Conservation (phyloP, 2,329 filamentous ascomycete species). For the Cladophialophora exuberans region DNA sequence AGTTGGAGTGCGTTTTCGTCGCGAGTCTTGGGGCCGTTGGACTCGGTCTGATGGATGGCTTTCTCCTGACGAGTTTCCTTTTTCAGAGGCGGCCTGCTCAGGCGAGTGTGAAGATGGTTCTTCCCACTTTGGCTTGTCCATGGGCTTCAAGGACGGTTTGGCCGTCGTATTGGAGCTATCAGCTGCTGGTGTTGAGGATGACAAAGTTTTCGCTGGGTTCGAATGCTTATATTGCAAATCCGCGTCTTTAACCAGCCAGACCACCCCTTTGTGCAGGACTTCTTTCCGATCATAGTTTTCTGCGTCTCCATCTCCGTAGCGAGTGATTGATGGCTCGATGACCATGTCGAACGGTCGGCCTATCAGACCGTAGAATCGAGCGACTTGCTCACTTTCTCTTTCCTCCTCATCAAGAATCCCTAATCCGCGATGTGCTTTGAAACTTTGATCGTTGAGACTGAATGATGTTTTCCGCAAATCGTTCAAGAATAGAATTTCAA, state of each 20-base stretch:
- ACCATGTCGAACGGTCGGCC: neutral
- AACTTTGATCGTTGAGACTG: neutral
- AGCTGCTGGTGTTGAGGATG: no score
- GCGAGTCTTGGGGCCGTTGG: no score
- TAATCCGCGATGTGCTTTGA: neutral
- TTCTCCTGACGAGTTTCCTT: no score
- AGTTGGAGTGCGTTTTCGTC: no score
- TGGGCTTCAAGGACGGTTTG: no score
- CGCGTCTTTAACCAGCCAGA: constrained; percentile 1
- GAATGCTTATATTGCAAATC: no score
- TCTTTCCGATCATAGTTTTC: neutral
- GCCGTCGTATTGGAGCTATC: no score
- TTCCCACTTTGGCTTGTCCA: no score
- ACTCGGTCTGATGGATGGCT: no score
- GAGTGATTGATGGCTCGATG: neutral
- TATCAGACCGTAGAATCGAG: neutral
- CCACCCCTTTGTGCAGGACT: neutral
- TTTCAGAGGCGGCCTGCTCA: no score
- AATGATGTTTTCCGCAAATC: neutral
- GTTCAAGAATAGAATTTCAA: neutral
- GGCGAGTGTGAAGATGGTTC: no score
- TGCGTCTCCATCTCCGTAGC: neutral
- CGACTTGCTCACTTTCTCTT: neutral
- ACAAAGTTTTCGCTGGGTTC: no score
- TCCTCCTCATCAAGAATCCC: neutral